Base-by-base conservation (phyloP, 1,284 basidiomycete species). In the Moesziomyces sp. region DNA sequence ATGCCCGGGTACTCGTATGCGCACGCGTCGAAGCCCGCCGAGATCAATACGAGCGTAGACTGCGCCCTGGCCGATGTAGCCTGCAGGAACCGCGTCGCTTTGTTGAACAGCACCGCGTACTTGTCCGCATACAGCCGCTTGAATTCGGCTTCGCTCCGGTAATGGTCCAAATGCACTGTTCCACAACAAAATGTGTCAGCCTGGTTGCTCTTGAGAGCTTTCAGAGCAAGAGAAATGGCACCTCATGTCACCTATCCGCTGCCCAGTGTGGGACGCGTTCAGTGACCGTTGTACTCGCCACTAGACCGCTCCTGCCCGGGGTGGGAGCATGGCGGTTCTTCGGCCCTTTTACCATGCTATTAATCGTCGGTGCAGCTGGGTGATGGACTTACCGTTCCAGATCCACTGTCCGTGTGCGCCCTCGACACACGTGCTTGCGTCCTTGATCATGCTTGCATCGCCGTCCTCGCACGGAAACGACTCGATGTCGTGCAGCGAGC, bases 381-480 rank as follows among this genome's bases (percentile, higher is more conserved):
- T 3, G 7, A 14, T 8, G 24, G 19, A 62, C 67, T 73, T 75
- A 81, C 72, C 51, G 42, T 79, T 84, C 77, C 80, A 82, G 19
- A 97, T 92, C 85, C 91, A 89, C 83, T 97, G 94, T 2, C 93
- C 94, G 74, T 97, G 94, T 0, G 90, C 87, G 7, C 91, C 91
- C 60, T 92, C 89, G 16, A 93, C 88, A 3, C 91, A 89, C 0
- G 92, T 94, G 24, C 81, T 83, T 2, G 94, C 94, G 9, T 94
- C 93, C 84, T 92, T 91, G 28, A 96, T 88, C 19, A 94, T 86
- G 10, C 88, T 88, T 1, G 88, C 77, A 83, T 93, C 91, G 0
- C 94, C 94, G 54, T 94, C 92, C 86, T 97, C 94, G 85, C 94
- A 97, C 0, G 94, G 94, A 81, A 91, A 97, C 2, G 92, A 94